Evolutionary conservation across 2,329 filamentous ascomycete genomes (phyloP), one percentile per base, ranked within the genome.

Genomic region (Fusarium globosum): DNA sequence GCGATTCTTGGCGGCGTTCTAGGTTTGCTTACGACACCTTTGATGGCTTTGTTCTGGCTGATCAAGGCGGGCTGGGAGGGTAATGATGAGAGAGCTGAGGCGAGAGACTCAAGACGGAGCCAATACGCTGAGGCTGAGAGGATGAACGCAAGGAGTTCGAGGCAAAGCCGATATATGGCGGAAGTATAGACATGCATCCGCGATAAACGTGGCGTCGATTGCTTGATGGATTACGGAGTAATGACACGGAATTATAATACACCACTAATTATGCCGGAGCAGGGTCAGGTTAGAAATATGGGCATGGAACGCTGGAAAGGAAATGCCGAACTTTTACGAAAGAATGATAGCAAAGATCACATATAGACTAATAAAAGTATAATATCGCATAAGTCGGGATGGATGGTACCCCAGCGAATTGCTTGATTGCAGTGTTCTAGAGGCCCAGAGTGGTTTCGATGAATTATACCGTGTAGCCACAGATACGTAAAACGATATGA

Each of bases 31-130:
- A 84, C 83, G 45, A 87, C 86, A 51, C 87, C 87, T 3, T 71
- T 81, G 14, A 85, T 88, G 79, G 85, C 84, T 41, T 73, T 82
- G 26, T 87, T 88, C 67, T 89, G 87, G 87, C 79, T 89, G 42
- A 77, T 85, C 53, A 82, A 85, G 63, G 86, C 84, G 15, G 87
- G 86, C 0, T 88, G 85, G 86, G 78, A 80, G 21, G 69, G 48
- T 0, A 65, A 75, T 28, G 57, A 65, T 26, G 35, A 63, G 15
- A 58, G 65, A 14, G 61, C 56, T 16, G 43, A 68, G 46, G 65
- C 70, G 3, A 59, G 70, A 55, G 42, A 65, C 9, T 55, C 55
- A 14, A 46, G 69, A n/a, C 46, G 68, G 15, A 36, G 16, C 48
- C 65, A 36, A 12, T 52, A 52, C 16, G 33, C 33, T 36, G 49